Conservation (phyloP, 148 eudicot species). For the Rheum nobile region DNA sequence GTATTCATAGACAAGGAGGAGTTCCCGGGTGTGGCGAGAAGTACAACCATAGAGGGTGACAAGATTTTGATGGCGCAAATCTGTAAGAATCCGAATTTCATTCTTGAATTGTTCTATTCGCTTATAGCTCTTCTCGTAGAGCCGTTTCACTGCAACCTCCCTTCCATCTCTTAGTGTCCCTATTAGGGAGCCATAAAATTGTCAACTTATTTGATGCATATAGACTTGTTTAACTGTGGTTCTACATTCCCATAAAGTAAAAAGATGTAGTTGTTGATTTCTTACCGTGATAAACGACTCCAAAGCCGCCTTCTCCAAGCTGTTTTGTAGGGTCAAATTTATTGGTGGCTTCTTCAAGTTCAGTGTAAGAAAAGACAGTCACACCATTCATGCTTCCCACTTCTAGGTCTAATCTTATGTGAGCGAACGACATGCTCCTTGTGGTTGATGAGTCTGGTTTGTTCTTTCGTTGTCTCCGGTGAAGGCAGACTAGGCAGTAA, state of each 20-base stretch:
- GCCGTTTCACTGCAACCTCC: slow-evolving; percentile 51
- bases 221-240: neutral
- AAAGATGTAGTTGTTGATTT: neutral
- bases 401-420: slow-evolving; percentile 21
- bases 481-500: slow-evolving; percentile 2
- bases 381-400: slow-evolving; percentile 21
- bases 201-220: neutral
- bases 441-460: slow-evolving; percentile 1
- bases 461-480: slow-evolving; percentile 11
- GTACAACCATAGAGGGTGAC: slow-evolving; percentile 53
- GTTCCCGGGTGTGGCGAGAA: slow-evolving; percentile 33
- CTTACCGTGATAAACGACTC: slow-evolving; percentile 51
- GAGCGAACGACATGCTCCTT: slow-evolving; percentile 11
- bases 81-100: slow-evolving; percentile 39
- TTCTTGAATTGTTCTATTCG: slow-evolving; percentile 39
- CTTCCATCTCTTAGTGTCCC: slow-evolving; percentile 44
- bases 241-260: neutral
- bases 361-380: slow-evolving; percentile 34
- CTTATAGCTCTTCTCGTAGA: slow-evolving; percentile 34
- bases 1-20: slow-evolving; percentile 53
- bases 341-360: slow-evolving; percentile 38
- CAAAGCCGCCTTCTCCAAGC: slow-evolving; percentile 55
- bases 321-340: slow-evolving; percentile 31
- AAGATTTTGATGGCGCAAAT: slow-evolving; percentile 37
- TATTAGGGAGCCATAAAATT: slow-evolving; percentile 6